A percentile compares a stretch with the other conserved stretches of the same genome.
Evolutionary conservation across 495 filamentous ascomycete genomes (phyloP).

Genomic region (Schizothecium vesticola): DNA sequence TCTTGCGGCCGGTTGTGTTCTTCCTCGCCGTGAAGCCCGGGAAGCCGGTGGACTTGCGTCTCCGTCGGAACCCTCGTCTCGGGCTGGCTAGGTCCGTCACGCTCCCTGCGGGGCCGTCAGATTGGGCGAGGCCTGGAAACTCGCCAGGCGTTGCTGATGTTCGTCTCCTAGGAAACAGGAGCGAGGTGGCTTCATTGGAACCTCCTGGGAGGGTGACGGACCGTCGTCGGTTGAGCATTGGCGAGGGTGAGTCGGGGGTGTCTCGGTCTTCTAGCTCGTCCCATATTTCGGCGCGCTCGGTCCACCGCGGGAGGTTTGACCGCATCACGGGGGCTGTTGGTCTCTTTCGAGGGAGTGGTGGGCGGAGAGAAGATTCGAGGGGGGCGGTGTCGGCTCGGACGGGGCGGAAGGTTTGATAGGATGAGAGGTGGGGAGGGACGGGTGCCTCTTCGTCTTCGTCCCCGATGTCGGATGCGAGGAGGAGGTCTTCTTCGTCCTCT

Average conservation of each 20-base stretch:
- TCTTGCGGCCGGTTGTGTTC: slow-evolving; percentile 24
- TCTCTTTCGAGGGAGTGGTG: slow-evolving; percentile 17
- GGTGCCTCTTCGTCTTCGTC: slow-evolving; percentile 30
- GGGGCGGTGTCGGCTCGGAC: slow-evolving; percentile 8
- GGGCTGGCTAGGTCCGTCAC: slow-evolving; percentile 14
- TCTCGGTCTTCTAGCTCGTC: slow-evolving; percentile 59
- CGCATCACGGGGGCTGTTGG: slow-evolving; percentile 27
- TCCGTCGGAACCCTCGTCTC: slow-evolving; percentile 28
- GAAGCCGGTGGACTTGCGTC: slow-evolving; percentile 50
- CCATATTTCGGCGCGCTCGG: slow-evolving; percentile 61
- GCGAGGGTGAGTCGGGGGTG: slow-evolving; percentile 30
- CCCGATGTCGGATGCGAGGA: slow-evolving; percentile 35
- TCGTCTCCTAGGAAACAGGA: slow-evolving; percentile 20
- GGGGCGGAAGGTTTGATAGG: slow-evolving; percentile 43
- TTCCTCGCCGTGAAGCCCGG: slow-evolving; percentile 46
- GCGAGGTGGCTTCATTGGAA: slow-evolving; percentile 22
- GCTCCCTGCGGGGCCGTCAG: slow-evolving; percentile 12
- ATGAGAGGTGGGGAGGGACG: slow-evolving; percentile 22
- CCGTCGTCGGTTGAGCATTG: slow-evolving; percentile 26
- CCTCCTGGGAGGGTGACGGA: slow-evolving; percentile 34
- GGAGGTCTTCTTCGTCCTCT: slow-evolving; percentile 41
- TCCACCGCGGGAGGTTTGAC: slow-evolving; percentile 38
- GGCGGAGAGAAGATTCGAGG: slow-evolving; percentile 4
- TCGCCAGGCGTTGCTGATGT: slow-evolving; percentile 19
- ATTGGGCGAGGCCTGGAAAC: slow-evolving; percentile 20